Evolutionary conservation across 1,139 yeast species (phyloP), one percentile per base, ranked within the genome.

Genomic region (Magnusiomyces tetraspermus): DNA sequence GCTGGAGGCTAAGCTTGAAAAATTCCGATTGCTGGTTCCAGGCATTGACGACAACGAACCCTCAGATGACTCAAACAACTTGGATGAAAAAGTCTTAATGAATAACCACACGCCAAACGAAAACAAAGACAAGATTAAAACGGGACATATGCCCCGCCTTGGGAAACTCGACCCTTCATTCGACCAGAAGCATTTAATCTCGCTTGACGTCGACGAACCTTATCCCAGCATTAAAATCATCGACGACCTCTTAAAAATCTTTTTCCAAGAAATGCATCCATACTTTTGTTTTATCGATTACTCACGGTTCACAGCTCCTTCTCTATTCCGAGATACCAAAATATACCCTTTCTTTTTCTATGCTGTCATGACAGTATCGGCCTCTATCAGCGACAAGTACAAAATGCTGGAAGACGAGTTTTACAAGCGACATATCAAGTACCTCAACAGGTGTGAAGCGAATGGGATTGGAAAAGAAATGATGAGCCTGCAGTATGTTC

Each of bases 321-420:
- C 11, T 28, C 11, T 28, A 8, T 28, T 11, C 11, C 33, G 11
- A 8, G 11, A 6, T 8, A 6, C 33, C 11, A 8, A 6, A 19
- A 23, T 21, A 2, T 65, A 59, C 36, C 59, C 67, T 6, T 62
- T 58, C 49, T 58, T 66, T 33, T 62, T 65, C 37, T 67, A 67
- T 51, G 63, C 67, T 2, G 53, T 67, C 4, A 54, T 66, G 57
- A 55, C 65, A 23, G 51, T 53, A 15, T 65, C 65, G 1, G 64
- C 70, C 0, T 51, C 59, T 5, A 46, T 55, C 13, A 52, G 59
- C 6, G 58, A 61, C 17, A 54, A 57, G 36, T 37, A 38, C 47
- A 36, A 51, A 8, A 47, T 48, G 1, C 48, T 60, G 33, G 57
- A 60, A 24, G 53, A 55, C 2, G 53, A 60, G 15, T 58, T 65